Base-by-base conservation (phyloP, 805 yeast species). In the Saturnispora sanitii region DNA sequence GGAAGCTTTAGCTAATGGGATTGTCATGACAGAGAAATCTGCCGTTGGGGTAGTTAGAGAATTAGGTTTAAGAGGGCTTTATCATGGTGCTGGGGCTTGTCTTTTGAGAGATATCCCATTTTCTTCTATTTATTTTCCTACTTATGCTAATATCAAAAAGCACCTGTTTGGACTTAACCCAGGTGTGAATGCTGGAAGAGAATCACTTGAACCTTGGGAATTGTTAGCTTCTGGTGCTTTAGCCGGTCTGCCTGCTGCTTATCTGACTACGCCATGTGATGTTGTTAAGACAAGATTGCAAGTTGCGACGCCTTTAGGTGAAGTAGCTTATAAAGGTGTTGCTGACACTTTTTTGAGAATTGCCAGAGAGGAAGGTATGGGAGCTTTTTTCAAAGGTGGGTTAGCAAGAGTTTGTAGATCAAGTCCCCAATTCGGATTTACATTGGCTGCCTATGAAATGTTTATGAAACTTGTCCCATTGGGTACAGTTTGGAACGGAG, bases 231-330 rank as follows among this genome's bases (percentile, higher is more conserved):
- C 94, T 45, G 98, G 98, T 61, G 96, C 95, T 9, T 58, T 88
- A 48, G 97, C 98, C 12, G 98, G 97, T 57, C 86, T 94, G 68
- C 98, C 98, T 8, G 94, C 97, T 23, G 97, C 97, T 9, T 90
- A 82, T 60, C 67, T 88, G 49, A 90, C 98, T 2, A 90, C 98
- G 0, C 98, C 98, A 2, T 87, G 86, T 55, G 98, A 90, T 68
- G 97, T 90, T 37, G 83, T 92, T 53, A 90, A 90, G 66, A 90
- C 98, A 3, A 79, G 97, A 62, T 67, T 90, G 48, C 98, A 90
- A 65, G 79, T 86, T 45, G 94, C 79, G 58, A 70, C 85, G 5
- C 77, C 81, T 47, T 64, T 71, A 42, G 90, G 88, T 41, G 95
- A 85, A 54, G 72, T 82, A 13, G 73, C 73, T 35, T 90, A 90